These are phyloP conservation scores for Magnolia kwangsiensis DNA, from an alignment of 164 flowering plant species.

Conservation along the genomic window DNA sequence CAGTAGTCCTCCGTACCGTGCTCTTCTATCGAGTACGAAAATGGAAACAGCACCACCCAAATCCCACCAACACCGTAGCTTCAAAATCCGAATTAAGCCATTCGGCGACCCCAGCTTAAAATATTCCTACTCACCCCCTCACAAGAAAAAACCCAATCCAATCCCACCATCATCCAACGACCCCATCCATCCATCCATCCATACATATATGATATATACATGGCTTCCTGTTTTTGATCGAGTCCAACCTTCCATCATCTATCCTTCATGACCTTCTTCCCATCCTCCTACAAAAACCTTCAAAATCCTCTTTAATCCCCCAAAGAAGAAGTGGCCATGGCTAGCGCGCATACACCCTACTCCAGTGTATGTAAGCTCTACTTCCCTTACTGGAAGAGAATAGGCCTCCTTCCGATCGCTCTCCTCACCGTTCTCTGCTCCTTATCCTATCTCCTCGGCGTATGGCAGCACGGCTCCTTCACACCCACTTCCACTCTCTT, in stretches of 20 bases:
- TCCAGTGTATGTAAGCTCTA: conserved; percentile 10
- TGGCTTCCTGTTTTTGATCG: no score
- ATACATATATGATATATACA: no score
- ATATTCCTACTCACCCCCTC: neutral
- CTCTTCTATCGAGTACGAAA: neutral
- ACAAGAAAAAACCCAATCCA: neutral
- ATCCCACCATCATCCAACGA: neutral
- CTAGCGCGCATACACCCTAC: neutral
- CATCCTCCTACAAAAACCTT: neutral
- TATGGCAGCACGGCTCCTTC: conserved; percentile 37
- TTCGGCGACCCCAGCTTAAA: neutral
- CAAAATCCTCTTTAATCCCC: neutral
- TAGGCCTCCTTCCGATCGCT: conserved; percentile 34
- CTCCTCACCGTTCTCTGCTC: conserved; percentile 42
- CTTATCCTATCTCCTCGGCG: conserved; percentile 50
- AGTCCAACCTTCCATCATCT: neutral
- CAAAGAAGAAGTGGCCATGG: neutral
- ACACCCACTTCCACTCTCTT: neutral
- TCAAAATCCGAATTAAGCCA: neutral
- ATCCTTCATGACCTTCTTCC: neutral
- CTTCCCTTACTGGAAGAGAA: conserved; percentile 17
- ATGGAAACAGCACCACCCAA: neutral
- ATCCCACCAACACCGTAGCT: neutral
- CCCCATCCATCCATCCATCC: neutral
- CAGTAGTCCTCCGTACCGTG: no score